A percentile compares a stretch with the other conserved stretches of the same genome.
Conservation (phyloP, 2,329 filamentous ascomycete genomes). For the Neopestalotiopsis rosae region DNA sequence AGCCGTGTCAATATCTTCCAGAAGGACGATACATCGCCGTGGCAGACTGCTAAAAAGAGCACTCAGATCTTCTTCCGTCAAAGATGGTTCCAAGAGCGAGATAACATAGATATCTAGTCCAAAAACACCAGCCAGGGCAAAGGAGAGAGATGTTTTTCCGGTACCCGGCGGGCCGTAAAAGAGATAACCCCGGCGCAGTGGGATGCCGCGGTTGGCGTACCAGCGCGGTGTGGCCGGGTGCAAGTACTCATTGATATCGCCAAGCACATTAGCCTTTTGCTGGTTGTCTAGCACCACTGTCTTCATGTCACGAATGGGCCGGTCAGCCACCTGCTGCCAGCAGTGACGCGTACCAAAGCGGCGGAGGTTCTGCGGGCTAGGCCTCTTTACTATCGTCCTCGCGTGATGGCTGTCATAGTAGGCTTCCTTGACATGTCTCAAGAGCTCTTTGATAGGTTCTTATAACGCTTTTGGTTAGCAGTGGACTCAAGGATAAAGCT, state of each 20-base stretch:
- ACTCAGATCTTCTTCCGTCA: conserved; percentile 67
- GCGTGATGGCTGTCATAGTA: conserved; percentile 59
- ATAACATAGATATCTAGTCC: conserved; percentile 71
- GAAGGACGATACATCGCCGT: conserved; percentile 66
- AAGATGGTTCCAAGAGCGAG: conserved; percentile 60
- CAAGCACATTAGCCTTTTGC: conserved; percentile 70
- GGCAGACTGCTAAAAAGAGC: conserved; percentile 66
- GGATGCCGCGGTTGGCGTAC: conserved; percentile 79
- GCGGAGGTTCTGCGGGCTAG: conserved; percentile 50
- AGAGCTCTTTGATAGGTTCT: conserved; percentile 61
- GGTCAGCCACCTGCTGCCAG: conserved; percentile 63
- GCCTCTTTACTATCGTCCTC: conserved; percentile 64
- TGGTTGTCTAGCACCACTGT: conserved; percentile 75
- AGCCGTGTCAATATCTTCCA: conserved; percentile 74
- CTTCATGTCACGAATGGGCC: conserved; percentile 73
- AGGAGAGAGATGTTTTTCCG: conserved; percentile 73
- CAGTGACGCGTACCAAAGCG: conserved; percentile 48
- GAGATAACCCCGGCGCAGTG: conserved; percentile 77
- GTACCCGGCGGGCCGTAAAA: conserved; percentile 79
- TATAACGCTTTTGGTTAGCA: background rate
- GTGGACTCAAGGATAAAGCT: background rate
- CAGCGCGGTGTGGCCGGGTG: conserved; percentile 72
- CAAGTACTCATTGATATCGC: conserved; percentile 80
- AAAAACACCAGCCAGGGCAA: conserved; percentile 70
- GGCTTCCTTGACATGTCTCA: conserved; percentile 57